Evolutionary conservation across 768 basidiomycete species (phyloP).

Genomic region (Agaricus sinodeliciosus): DNA sequence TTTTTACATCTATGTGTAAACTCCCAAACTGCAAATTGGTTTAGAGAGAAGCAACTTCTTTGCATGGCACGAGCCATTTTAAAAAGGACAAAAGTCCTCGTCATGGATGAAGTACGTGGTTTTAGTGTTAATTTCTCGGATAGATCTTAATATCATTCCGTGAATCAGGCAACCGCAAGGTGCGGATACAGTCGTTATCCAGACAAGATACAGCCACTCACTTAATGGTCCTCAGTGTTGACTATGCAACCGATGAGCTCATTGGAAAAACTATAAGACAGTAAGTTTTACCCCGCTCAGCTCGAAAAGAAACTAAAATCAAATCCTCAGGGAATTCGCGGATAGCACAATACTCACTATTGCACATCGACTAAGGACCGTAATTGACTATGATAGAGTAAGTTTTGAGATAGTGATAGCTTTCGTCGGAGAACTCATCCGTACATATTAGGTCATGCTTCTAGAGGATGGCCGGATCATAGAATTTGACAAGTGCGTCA

Average conservation of each 20-base stretch:
- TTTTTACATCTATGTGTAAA: not conserved
- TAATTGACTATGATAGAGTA: slow-evolving; percentile 80
- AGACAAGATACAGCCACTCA: slow-evolving; percentile 3
- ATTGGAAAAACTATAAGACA: slow-evolving; percentile 77
- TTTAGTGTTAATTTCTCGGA: not conserved
- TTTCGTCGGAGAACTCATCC: not conserved
- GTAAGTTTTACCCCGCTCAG: slow-evolving; percentile 32
- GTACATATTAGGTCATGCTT: slow-evolving; percentile 52
- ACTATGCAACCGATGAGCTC: slow-evolving; percentile 85
- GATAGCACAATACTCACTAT: slow-evolving; percentile 83
- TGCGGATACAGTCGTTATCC: slow-evolving; percentile 18
- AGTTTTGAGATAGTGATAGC: slow-evolving; percentile 16
- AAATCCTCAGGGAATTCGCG: slow-evolving; percentile 55
- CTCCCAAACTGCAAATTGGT: not conserved
- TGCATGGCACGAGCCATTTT: slow-evolving; percentile 87
- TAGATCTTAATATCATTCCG: slow-evolving; percentile 8
- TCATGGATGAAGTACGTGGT: slow-evolving; percentile 77
- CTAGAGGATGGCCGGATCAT: slow-evolving; percentile 73
- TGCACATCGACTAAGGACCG: slow-evolving; percentile 72
- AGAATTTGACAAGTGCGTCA: slow-evolving; percentile 58
- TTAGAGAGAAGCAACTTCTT: slow-evolving; percentile 31
- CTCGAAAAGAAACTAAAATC: not conserved
- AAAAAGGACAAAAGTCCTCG: slow-evolving; percentile 66
- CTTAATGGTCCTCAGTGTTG: slow-evolving; percentile 40
- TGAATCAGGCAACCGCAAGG: slow-evolving; percentile 60